Conservation (phyloP, 1,284 basidiomycete species). For the Sutorius eximius region DNA sequence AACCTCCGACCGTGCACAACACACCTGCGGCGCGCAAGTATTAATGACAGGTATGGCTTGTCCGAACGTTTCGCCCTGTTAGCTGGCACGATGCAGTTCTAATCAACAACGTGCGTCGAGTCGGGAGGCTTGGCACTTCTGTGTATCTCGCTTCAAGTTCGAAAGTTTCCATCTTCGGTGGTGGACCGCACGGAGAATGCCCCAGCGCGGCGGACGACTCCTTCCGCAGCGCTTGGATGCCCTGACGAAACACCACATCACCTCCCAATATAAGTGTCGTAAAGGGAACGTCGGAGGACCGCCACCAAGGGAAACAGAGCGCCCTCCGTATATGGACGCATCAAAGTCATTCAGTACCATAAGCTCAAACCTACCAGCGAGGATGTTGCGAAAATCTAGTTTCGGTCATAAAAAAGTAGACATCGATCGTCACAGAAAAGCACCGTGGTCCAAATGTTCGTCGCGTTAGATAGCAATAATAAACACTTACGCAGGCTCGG, state of each 20-base stretch:
- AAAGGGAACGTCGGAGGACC: neutral
- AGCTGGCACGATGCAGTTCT: neutral
- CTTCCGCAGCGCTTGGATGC: slow-evolving; percentile 12
- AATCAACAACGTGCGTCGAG: no score
- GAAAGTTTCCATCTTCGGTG: neutral
- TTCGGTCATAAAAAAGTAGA: no score
- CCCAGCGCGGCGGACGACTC: neutral
- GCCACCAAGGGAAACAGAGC: neutral
- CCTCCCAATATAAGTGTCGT: neutral
- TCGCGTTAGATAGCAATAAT: no score
- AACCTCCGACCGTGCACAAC: neutral
- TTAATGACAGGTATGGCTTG: neutral
- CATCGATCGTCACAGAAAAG: neutral
- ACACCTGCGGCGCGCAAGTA: neutral
- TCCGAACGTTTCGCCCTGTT: neutral
- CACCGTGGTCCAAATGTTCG: neutral
- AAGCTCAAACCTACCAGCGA: neutral
- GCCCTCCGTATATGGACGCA: neutral
- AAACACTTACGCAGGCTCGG: no score
- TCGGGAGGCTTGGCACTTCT: no score
- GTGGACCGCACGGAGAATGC: neutral
- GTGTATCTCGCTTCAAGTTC: no score
- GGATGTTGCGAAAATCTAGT: neutral
- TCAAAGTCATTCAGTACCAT: neutral
- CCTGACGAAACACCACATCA: slow-evolving; percentile 11